Evolutionary conservation across 805 yeast species (phyloP), one percentile per base, ranked within the genome.

Genomic region (Candida ponderosae): DNA sequence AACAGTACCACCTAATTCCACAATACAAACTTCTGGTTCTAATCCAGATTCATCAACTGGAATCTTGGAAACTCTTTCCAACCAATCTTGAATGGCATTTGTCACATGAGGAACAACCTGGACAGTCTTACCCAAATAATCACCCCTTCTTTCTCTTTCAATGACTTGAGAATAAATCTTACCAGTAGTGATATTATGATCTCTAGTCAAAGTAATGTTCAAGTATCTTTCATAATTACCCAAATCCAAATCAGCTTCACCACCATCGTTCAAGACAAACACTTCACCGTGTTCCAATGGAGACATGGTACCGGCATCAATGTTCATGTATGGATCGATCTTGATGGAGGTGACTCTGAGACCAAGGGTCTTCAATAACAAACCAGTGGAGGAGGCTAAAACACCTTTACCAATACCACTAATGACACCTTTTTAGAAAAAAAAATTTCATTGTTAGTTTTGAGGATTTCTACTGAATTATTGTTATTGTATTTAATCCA

Each of bases 361-460:
- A 43, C 99, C 99, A 41, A 86, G 67, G 30, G 98, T 89, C 63
- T 93, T 93, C 64, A 93, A 74, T 46, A 93, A 63, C 65, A 93
- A 78, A 43, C 99, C 99, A 26, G 97, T 93, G 42, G 97, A 87
- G 27, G 97, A 88, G 43, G 99, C 98, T 41, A 83, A 72, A 45
- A 93, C 98, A 63, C 99, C 99, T 63, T 93, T 93, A 62, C 99
- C 99, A 60, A 93, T 93, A 67, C 99, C 99, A 53, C 96, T 85
- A 51, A 93, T 93, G 53, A 93, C 99, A 76, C 50, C 46, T 45
- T 13, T 27, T 16, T 21, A 6, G 35, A 24, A 24, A 33, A 26
- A n/a, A n/a, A n/a, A n/a, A n/a, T n/a, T n/a, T n/a, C n/a, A n/a
- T n/a, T n/a, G n/a, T n/a, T n/a, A n/a, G n/a, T n/a, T n/a, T n/a